Conservation (phyloP, 768 basidiomycete genomes). For the Lactarius evosmus region DNA sequence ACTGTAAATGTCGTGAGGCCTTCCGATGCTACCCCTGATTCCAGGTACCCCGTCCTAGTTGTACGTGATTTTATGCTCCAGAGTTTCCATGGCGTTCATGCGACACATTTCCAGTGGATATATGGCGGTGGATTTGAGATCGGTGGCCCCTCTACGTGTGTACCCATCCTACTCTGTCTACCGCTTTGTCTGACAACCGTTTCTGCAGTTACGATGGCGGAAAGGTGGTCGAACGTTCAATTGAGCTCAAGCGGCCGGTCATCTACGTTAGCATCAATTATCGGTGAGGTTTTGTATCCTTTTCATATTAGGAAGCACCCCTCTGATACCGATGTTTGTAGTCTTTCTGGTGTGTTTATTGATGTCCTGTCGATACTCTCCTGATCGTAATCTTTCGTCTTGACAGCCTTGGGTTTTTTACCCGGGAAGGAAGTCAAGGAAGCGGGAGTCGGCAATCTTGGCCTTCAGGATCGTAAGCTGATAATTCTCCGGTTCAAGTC, state of each 20-base stretch:
- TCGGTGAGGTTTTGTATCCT: conserved; percentile 23
- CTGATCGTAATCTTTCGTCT: background rate
- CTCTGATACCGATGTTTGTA: background rate
- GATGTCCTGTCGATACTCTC: too few species aligned
- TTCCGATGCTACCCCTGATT: background rate
- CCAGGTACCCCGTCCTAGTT: conserved; percentile 31
- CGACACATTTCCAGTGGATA: conserved; percentile 27
- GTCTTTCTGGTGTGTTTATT: conserved; percentile 20
- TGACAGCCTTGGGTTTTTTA: conserved; percentile 48
- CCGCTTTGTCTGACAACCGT: background rate
- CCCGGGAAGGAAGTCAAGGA: conserved; percentile 49
- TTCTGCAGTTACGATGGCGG: conserved; percentile 28
- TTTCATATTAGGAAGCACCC: background rate
- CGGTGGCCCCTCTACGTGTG: conserved; percentile 17
- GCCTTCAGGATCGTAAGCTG: conserved; percentile 57
- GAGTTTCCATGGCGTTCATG: background rate
- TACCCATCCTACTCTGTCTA: background rate
- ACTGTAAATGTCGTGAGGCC: conserved; percentile 32
- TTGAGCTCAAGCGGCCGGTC: conserved; percentile 29
- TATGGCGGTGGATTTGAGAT: conserved; percentile 30
- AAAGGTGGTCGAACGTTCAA: conserved; percentile 28
- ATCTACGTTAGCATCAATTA: conserved; percentile 34
- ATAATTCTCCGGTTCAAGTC: background rate
- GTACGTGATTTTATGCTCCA: conserved; percentile 17
- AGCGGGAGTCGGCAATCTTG: conserved; percentile 57